These are phyloP conservation scores for Discostella pseudostelligera DNA, from an alignment of 108 stramenopile species.

Conservation along the genomic window DNA sequence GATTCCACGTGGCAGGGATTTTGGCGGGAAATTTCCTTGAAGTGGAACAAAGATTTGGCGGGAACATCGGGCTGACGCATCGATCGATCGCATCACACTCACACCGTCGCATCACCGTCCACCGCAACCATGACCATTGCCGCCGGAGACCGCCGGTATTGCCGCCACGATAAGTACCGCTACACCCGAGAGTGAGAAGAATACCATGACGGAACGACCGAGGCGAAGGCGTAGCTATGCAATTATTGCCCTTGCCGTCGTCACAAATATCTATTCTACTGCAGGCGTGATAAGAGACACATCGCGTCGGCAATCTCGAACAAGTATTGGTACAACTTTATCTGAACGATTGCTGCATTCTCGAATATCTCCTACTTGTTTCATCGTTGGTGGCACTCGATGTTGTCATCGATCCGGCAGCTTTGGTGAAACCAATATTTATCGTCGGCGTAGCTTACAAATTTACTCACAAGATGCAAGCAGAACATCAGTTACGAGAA, in stretches of 20 bases:
- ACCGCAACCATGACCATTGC: no score
- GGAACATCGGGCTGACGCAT: no score
- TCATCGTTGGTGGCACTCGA: background rate
- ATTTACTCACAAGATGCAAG: conserved; percentile 1
- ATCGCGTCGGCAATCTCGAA: background rate
- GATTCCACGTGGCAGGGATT: no score
- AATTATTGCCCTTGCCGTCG: background rate
- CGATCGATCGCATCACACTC: no score
- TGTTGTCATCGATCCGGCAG: background rate
- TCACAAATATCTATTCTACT: conserved; percentile 1
- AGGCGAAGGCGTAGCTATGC: conserved; percentile 1
- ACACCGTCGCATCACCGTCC: no score
- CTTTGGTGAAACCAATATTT: background rate
- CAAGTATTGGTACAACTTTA: no score
- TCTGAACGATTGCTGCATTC: no score
- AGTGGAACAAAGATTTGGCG: no score
- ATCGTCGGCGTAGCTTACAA: background rate
- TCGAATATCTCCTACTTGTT: background rate
- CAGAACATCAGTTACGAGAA: background rate
- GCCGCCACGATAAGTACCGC: no score
- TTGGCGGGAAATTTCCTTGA: no score
- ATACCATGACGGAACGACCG: background rate
- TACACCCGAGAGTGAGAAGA: no score
- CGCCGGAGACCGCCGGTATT: no score
- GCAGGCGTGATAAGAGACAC: background rate